phyloP scores from a whole-genome alignment of 2,329 filamentous ascomycete species.

The Diaporthe ilicicola region DNA sequence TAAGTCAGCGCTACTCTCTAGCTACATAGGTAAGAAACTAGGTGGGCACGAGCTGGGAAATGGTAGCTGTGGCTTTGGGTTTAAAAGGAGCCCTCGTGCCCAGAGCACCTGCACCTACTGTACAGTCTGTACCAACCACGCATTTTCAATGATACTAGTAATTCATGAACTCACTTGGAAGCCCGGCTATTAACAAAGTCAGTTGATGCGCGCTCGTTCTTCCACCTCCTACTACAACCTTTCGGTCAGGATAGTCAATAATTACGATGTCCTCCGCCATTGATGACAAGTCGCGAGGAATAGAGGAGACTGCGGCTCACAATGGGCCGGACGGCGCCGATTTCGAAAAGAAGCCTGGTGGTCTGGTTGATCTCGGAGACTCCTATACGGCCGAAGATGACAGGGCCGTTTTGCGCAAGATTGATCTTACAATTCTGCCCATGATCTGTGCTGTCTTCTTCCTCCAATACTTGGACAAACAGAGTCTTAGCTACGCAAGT shows the following conservation, averaged over 20 bases:
- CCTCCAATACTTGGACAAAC: conserved; percentile 57
- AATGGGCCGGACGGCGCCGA: background rate
- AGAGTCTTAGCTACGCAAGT: conserved; percentile 57
- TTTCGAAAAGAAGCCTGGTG: conserved; percentile 34
- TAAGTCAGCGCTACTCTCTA: too few relatives aligned
- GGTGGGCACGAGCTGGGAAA: too few relatives aligned
- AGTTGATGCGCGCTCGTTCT: background rate
- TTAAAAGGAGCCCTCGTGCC: too few relatives aligned
- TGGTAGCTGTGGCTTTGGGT: too few relatives aligned
- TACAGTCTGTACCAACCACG: too few relatives aligned
- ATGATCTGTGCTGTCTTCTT: conserved; percentile 54
- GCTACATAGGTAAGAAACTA: too few relatives aligned
- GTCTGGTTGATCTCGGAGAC: conserved; percentile 33
- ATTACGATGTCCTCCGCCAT: background rate
- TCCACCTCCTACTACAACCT: background rate
- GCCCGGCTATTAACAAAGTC: background rate
- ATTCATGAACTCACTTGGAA: background rate
- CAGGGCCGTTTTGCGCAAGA: conserved; percentile 42
- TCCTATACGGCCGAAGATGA: conserved; percentile 44
- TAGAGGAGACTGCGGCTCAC: background rate
- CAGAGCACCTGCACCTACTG: too few relatives aligned
- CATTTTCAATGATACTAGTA: too few relatives aligned
- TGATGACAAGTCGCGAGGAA: background rate
- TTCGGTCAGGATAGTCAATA: background rate
- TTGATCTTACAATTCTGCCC: conserved; percentile 43